Conservation (phyloP, 305 asterid genomes). For the Fraxinus latifolia region DNA sequence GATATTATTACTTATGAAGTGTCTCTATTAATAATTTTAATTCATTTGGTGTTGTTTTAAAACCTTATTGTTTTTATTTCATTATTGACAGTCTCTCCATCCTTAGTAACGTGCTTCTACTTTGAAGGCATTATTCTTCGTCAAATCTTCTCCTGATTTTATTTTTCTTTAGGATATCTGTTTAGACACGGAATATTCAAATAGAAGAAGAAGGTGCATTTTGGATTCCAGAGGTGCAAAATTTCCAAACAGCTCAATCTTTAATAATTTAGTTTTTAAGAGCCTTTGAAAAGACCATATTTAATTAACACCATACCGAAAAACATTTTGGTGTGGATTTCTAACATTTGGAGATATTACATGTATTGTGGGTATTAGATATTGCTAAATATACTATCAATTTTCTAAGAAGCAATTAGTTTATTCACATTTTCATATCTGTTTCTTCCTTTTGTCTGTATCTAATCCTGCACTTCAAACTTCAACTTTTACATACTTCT, state of each 20-base stretch:
- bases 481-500: neutral
- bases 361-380: neutral
- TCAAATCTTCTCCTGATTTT: neutral
- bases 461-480: neutral
- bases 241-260: neutral
- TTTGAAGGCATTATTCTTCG: neutral
- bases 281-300: no score
- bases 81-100: neutral
- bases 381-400: neutral
- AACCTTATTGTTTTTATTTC: neutral
- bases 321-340: neutral
- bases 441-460: slow-evolving; percentile 1
- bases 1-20: neutral
- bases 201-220: neutral
- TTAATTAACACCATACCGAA: neutral
- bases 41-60: neutral
- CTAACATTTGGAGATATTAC: neutral
- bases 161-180: neutral
- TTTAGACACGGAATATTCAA: neutral
- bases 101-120: neutral
- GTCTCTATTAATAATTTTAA: neutral
- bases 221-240: neutral
- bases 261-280: neutral
- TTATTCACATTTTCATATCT: neutral
- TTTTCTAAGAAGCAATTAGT: neutral